Evolutionary conservation across 768 basidiomycete genomes (phyloP).

Genomic region (Crepidotus variabilis): DNA sequence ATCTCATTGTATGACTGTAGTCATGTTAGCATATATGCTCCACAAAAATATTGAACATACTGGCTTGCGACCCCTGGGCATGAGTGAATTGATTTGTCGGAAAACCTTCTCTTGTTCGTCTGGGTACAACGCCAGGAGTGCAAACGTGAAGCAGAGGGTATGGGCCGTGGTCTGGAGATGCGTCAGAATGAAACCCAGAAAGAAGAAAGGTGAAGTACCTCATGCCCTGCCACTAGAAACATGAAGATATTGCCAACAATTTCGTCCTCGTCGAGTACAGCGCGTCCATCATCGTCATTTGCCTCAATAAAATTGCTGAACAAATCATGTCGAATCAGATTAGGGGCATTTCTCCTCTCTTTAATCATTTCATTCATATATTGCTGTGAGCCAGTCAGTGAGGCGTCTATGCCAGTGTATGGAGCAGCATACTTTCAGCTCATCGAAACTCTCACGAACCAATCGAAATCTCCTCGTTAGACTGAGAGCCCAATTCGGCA

Average conservation of each 20-base stretch:
- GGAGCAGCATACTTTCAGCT: slow-evolving; percentile 10
- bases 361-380: slow-evolving; percentile 55
- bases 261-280: slow-evolving; percentile 40
- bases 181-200: background rate
- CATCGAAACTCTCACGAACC: slow-evolving; percentile 34
- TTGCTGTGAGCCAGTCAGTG: slow-evolving; percentile 10
- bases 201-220: slow-evolving; percentile 26
- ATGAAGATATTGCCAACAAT: slow-evolving; percentile 45
- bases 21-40: background rate
- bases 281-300: slow-evolving; percentile 31
- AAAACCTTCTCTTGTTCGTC: slow-evolving; percentile 38
- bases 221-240: slow-evolving; percentile 63
- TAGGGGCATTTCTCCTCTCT: slow-evolving; percentile 32
- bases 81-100: slow-evolving; percentile 24
- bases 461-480: slow-evolving; percentile 29
- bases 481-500: slow-evolving; percentile 37
- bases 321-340: slow-evolving; percentile 43
- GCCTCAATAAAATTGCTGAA: slow-evolving; percentile 50
- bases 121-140: slow-evolving; percentile 35
- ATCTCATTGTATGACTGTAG: background rate
- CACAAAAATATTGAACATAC: background rate
- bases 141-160: slow-evolving; percentile 32
- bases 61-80: slow-evolving; percentile 18
- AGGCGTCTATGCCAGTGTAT: too few species aligned
- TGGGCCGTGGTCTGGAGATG: slow-evolving; percentile 32